Evolutionary conservation across 2,329 filamentous ascomycete species (phyloP).

Genomic region (Trichoderma breve): DNA sequence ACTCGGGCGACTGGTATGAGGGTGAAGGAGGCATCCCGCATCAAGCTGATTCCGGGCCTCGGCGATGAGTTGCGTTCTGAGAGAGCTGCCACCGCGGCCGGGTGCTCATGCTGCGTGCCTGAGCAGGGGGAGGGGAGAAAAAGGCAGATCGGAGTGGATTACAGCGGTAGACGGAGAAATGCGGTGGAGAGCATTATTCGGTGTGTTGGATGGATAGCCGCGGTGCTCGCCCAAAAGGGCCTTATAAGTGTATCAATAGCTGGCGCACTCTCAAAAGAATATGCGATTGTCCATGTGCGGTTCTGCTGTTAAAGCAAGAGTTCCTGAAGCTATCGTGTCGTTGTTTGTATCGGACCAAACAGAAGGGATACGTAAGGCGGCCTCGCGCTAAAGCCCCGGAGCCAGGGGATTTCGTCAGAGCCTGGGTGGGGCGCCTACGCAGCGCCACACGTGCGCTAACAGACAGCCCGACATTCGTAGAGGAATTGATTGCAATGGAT

Average conservation of each 20-base stretch:
- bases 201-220: not conserved
- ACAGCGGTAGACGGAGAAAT: not conserved
- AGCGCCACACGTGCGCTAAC: conserved; percentile 16
- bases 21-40: conserved; percentile 58
- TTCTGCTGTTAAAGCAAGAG: not conserved
- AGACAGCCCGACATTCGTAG: not conserved
- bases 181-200: conserved; percentile 12
- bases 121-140: not conserved
- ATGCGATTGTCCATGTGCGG: not conserved
- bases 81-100: conserved; percentile 22
- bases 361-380: conserved; percentile 20
- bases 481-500: not conserved
- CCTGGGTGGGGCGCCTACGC: conserved; percentile 11
- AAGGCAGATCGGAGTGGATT: conserved; percentile 3
- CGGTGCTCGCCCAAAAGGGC: not conserved
- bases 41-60: conserved; percentile 18
- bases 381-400: conserved; percentile 1
- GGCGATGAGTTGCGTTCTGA: conserved; percentile 18
- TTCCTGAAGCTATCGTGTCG: not conserved
- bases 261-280: not conserved
- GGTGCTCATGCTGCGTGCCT: conserved; percentile 25
- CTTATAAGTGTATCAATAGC: not conserved
- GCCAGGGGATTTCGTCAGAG: conserved; percentile 13
- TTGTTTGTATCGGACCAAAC: conserved; percentile 5
- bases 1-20: conserved; percentile 61